Evolutionary conservation across 2,329 filamentous ascomycete species (phyloP).

Genomic region (Hypoxylon sp.): DNA sequence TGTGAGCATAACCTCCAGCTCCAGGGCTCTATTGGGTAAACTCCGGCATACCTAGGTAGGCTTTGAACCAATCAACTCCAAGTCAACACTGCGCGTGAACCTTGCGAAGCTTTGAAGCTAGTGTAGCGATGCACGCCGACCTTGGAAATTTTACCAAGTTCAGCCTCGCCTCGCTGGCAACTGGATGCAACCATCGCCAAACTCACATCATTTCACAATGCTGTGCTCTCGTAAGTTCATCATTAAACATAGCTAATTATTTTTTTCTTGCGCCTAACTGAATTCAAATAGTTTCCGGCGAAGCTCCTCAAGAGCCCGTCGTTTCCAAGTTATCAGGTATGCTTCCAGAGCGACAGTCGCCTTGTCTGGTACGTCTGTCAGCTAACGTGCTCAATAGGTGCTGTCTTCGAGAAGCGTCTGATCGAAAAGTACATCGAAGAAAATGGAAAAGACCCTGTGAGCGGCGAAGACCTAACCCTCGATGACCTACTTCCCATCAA

Average conservation of each 20-base stretch:
- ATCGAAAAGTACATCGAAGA: conserved; percentile 96
- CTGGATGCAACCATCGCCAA: conserved; percentile 25
- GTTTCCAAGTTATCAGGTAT: conserved; percentile 93
- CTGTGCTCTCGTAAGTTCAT: conserved; percentile 61
- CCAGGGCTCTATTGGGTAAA: conserved; percentile 4
- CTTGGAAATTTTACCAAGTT: conserved; percentile 37
- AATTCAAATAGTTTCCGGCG: conserved; percentile 81
- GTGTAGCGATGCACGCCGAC: conserved; percentile 11
- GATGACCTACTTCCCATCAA: conserved; percentile 93
- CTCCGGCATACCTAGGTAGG: conserved; percentile 10
- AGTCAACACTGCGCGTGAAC: conserved; percentile 36
- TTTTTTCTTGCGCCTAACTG: conserved; percentile 39
- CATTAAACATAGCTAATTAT: neutral
- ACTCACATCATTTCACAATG: conserved; percentile 53
- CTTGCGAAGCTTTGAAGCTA: conserved; percentile 31
- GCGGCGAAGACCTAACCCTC: conserved; percentile 82
- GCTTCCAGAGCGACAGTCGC: conserved; percentile 48
- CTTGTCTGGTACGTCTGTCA: conserved; percentile 22
- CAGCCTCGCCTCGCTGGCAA: conserved; percentile 25
- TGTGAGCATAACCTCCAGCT: too few relatives aligned
- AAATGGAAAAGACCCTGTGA: conserved; percentile 91
- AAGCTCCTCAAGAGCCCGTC: conserved; percentile 93
- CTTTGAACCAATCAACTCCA: conserved; percentile 29
- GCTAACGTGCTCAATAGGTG: conserved; percentile 66
- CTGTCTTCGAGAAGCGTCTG: conserved; percentile 93